Evolutionary conservation across 2,329 filamentous ascomycete species (phyloP), one percentile per base, ranked within the genome.

Genomic region (Knoxdaviesia capensis): DNA sequence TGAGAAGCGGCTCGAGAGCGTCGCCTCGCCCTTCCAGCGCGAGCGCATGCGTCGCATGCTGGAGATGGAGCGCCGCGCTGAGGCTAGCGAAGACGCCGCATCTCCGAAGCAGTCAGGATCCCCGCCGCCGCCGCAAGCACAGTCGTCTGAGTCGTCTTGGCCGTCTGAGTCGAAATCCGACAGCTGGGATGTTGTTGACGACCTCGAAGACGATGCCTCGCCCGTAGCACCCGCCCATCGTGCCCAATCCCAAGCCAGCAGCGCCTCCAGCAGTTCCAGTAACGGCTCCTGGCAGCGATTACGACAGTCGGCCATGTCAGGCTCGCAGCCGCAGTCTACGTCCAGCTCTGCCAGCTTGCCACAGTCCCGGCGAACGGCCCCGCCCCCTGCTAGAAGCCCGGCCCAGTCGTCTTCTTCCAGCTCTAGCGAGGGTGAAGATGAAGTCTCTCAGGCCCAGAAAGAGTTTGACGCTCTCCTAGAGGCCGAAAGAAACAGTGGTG

Each of bases 391-490:
- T 20, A 20, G 20, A 20, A 20, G 20, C 20, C 20, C 20, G 20
- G 20, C 20, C 20, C 20, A 20, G 20, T 40, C 31, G 42, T 7
- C 43, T 34, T 34, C 46, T 11, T 29, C 44, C 6, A 46, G 47
- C 42, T 10, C 6, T 33, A 38, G 11, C 42, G 41, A 34, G 41
- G 45, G 51, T 6, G 53, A 56, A 59, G 42, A 59, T 64, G 28
- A 58, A 51, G 44, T 47, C 49, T 4, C 50, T 6, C 58, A 65
- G 46, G 65, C 67, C 5, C 67, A 71, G 44, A 59, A 55, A 44
- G 65, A 71, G 31, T 71, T 70, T 47, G 67, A 71, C 45, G 55
- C 55, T 20, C 54, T 69, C 44, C 43, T 70, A 3, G 66, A 70
- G 36, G 54, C 56, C 9, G 67, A 70, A 44, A 54, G 61, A 28